Evolutionary conservation across 2,329 filamentous ascomycete species (phyloP).

Genomic region (Fonsecaea erecta): DNA sequence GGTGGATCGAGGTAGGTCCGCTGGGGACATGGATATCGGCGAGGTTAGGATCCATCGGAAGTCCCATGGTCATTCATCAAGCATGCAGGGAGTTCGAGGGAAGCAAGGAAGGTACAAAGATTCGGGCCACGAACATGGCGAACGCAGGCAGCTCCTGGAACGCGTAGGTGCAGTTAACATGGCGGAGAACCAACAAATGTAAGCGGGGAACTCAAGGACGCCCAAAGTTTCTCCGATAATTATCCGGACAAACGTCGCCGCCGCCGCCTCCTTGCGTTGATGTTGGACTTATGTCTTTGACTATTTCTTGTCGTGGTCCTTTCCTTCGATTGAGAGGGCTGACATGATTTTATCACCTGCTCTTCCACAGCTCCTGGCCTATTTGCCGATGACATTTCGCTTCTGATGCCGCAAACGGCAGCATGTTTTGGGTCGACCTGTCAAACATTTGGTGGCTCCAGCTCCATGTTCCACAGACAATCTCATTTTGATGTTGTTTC

Average conservation of each 20-base stretch:
- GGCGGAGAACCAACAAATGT: background rate
- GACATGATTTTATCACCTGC: background rate
- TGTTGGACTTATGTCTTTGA: background rate
- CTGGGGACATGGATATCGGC: conserved; percentile 72
- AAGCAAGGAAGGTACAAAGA: background rate
- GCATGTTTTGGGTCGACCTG: background rate
- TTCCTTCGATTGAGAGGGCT: background rate
- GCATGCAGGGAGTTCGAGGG: background rate
- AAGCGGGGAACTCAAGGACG: background rate
- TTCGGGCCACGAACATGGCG: background rate
- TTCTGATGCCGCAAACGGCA: background rate
- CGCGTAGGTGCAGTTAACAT: background rate
- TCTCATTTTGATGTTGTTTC: conserved; percentile 19
- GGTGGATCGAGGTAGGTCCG: conserved; percentile 70
- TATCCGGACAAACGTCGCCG: background rate
- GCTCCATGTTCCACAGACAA: conserved; percentile 33
- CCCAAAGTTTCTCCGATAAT: background rate
- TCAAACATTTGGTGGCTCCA: conserved; percentile 18
- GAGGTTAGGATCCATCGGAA: conserved; percentile 60
- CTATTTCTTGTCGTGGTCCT: background rate
- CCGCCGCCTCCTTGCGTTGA: background rate
- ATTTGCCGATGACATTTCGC: background rate
- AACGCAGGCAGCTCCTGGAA: conserved; percentile 14
- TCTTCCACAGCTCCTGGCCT: background rate
- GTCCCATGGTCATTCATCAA: conserved; percentile 50